Base-by-base conservation (phyloP, 768 basidiomycete genomes). In the Lactarius tabidus region DNA sequence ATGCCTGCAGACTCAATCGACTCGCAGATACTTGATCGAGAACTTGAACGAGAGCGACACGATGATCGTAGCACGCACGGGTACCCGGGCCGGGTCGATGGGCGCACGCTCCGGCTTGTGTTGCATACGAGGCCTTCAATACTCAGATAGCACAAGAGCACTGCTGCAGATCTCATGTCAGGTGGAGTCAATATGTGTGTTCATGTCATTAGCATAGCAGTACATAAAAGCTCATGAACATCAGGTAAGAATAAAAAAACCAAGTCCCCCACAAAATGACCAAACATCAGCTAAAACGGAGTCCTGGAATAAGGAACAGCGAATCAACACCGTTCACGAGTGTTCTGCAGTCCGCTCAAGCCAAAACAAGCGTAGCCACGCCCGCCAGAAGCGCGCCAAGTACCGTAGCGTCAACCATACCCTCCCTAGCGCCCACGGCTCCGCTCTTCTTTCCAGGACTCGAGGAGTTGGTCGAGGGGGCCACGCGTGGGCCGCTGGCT, bases 151-250 rank as follows among this genome's bases (percentile, higher is more conserved):
- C n/a, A n/a, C n/a, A n/a, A n/a, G n/a, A n/a, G n/a, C n/a, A n/a
- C n/a, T n/a, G n/a, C 29, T 45, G 52, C 58, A 64, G 38, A 26
- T 54, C 53, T 3, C 59, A 20, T 59, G 31, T 64, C 41, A 58
- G 14, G 64, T 29, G 15, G 5, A 12, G 45, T 45, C 12, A 23
- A 10, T 20, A 20, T 12, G n/a, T 45, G 1, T 45, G 23, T 48
- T 14, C 45, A 6, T 45, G 10, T 14, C n/a, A n/a, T n/a, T 23
- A n/a, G 45, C n/a, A 45, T n/a, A 9, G n/a, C 1, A 20, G 45
- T 45, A 45, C n/a, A 45, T 33, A 33, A 33, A 5, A 12, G 45
- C n/a, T 43, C 20, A 43, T 43, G 9, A 43, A n/a, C 20, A 45
- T 48, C 23, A 26, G 23, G 12, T 45, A 23, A 23, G 10, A n/a